A percentile compares a stretch with the other conserved stretches of the same genome.
phyloP scores from a whole-genome alignment of 2,329 filamentous ascomycete genomes.

The Trichoderma sp. region DNA sequence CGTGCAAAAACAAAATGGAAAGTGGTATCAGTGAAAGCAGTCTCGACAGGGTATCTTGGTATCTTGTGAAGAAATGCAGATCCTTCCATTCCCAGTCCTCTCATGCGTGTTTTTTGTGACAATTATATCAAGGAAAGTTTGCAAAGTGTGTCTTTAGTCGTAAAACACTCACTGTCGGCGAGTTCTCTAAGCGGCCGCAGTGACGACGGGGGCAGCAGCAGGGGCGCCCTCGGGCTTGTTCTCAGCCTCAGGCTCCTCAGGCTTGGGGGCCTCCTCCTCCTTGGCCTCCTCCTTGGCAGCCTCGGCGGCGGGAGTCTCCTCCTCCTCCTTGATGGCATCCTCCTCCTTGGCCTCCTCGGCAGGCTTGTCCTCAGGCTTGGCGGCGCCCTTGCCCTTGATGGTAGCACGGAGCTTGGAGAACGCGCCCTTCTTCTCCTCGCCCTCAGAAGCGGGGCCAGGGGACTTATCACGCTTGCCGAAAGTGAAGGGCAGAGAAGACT shows the following conservation, averaged over 20 bases:
- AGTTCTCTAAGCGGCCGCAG: conserved; percentile 50
- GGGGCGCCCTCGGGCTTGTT: conserved; percentile 43
- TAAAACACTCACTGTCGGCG: conserved; percentile 26
- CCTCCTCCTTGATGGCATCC: conserved; percentile 37
- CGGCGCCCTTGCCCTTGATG: conserved; percentile 48
- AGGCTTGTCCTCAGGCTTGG: conserved; percentile 45
- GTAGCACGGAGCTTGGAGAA: conserved; percentile 62
- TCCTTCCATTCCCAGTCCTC: conserved; percentile 48
- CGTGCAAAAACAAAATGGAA: conserved; percentile 34
- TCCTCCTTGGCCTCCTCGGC: conserved; percentile 36
- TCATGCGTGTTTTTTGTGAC: conserved; percentile 35
- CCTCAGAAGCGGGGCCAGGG: conserved; percentile 57
- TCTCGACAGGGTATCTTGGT: conserved; percentile 56
- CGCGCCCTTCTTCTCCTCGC: conserved; percentile 52
- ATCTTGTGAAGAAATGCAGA: conserved; percentile 54
- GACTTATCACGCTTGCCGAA: conserved; percentile 74
- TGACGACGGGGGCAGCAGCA: conserved; percentile 46
- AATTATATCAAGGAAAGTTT: conserved; percentile 25
- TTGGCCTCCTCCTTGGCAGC: conserved; percentile 27
- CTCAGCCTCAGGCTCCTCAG: conserved; percentile 36
- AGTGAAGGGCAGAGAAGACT: conserved; percentile 72
- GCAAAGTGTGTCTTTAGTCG: conserved; percentile 29
- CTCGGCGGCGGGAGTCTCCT: conserved; percentile 34
- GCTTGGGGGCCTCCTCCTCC: conserved; percentile 28
- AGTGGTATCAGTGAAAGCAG: conserved; percentile 47